phyloP scores from a whole-genome alignment of 495 filamentous ascomycete species.

The Aspergillus sparsus region DNA sequence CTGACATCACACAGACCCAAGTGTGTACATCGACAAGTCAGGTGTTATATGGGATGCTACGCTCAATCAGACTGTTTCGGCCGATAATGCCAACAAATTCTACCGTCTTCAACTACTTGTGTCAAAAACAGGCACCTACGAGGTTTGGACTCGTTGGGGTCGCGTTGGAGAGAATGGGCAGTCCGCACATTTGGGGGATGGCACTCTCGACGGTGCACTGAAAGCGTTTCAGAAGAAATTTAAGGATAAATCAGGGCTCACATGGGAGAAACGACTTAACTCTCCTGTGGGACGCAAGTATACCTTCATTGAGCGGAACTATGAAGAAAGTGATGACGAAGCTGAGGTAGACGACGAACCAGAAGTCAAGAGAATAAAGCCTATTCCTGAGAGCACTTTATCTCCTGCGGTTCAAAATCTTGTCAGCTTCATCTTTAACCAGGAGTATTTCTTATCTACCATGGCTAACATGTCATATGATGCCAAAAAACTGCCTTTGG shows the following conservation, averaged over 20 bases:
- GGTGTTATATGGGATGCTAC: slow-evolving; percentile 64
- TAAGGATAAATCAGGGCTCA: slow-evolving; percentile 71
- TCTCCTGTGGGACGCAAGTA: slow-evolving; percentile 67
- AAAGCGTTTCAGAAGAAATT: slow-evolving; percentile 70
- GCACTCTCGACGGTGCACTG: slow-evolving; percentile 48
- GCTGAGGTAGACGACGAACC: slow-evolving; percentile 43
- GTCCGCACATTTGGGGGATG: slow-evolving; percentile 45
- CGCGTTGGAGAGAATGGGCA: slow-evolving; percentile 75
- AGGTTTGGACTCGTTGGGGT: slow-evolving; percentile 74
- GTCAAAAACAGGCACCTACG: slow-evolving; percentile 34
- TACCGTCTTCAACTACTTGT: slow-evolving; percentile 61
- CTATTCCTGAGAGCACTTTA: slow-evolving; percentile 54
- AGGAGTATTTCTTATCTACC: slow-evolving; percentile 60
- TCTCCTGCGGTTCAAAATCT: slow-evolving; percentile 60
- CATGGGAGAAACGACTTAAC: slow-evolving; percentile 63
- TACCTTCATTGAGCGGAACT: slow-evolving; percentile 71
- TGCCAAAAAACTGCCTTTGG: slow-evolving; percentile 73
- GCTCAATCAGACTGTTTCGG: slow-evolving; percentile 51
- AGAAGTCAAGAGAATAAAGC: slow-evolving; percentile 28
- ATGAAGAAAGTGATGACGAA: slow-evolving; percentile 66
- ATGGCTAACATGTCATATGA: slow-evolving; percentile 76
- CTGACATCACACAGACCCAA: slow-evolving; percentile 14
- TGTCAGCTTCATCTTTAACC: slow-evolving; percentile 82
- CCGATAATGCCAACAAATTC: slow-evolving; percentile 71
- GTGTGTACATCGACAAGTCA: slow-evolving; percentile 63